A percentile compares a stretch with the other conserved stretches of the same genome.
Conservation (phyloP, 306 rosid species). For the Dryas alaskensis region DNA sequence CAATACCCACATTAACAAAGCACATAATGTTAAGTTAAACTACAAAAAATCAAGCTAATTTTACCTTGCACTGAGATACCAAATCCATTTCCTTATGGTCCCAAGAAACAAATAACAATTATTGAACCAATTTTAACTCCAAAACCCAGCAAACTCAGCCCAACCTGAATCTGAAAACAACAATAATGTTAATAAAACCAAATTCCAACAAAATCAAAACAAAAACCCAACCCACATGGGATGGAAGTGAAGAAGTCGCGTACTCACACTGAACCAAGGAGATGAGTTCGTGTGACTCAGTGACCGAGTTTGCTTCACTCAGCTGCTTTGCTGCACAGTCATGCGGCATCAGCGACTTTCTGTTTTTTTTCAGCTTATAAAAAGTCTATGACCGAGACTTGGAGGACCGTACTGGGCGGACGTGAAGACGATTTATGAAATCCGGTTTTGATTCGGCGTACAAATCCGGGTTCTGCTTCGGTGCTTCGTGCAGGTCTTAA, state of each 20-base stretch:
- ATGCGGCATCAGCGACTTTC: neutral
- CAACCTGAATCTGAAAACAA: constrained; percentile 9
- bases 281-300: neutral
- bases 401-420: constrained; percentile 5
- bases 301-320: neutral
- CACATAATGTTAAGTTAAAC: neutral
- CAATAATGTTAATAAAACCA: neutral
- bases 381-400: neutral
- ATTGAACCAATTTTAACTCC: constrained; percentile 7
- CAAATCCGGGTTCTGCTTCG: neutral
- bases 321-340: neutral
- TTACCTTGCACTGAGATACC: constrained; percentile 16
- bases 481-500: neutral
- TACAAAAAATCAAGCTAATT: neutral
- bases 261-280: neutral
- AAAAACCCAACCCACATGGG: neutral
- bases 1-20: neutral
- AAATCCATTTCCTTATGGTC: constrained; percentile 7
- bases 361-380: neutral
- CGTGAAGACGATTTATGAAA: neutral
- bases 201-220: neutral
- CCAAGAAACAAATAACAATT: neutral
- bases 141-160: neutral
- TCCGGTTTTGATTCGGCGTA: neutral
- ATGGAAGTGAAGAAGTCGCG: neutral